Conservation (phyloP, 176 grass and related monocot genomes). For the Oryza meridionalis region DNA sequence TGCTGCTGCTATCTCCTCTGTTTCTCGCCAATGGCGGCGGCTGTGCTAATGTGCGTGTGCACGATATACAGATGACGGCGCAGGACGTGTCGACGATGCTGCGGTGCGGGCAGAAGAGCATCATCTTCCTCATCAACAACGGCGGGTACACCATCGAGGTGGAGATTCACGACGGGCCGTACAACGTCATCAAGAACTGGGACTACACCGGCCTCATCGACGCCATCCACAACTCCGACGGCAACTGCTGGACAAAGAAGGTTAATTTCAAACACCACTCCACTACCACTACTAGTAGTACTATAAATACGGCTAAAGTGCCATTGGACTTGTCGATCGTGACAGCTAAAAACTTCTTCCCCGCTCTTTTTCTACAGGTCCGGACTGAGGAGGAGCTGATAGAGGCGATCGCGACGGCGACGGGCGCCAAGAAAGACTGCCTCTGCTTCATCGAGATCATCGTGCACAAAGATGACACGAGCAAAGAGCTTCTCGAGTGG, state of each 20-base stretch:
- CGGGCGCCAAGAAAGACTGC: constrained; percentile 56
- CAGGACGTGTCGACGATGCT: constrained; percentile 77
- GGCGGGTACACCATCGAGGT: constrained; percentile 74
- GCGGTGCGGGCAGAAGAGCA: constrained; percentile 57
- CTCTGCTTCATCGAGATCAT: constrained; percentile 78
- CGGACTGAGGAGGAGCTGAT: too few relatives aligned
- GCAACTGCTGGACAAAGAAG: constrained; percentile 65
- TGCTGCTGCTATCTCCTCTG: not conserved
- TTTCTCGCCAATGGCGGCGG: not conserved
- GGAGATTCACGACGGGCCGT: constrained; percentile 71
- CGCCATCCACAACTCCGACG: constrained; percentile 62
- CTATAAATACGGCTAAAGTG: not conserved
- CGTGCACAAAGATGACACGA: constrained; percentile 69
- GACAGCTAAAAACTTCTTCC: too few relatives aligned
- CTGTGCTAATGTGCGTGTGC: not conserved
- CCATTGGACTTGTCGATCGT: not conserved
- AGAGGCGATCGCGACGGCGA: constrained; percentile 55
- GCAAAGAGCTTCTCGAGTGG: constrained; percentile 81
- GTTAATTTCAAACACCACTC: not conserved
- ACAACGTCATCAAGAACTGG: constrained; percentile 85
- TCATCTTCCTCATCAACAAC: constrained; percentile 78
- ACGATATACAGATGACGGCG: constrained; percentile 44
- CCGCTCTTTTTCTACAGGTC: too few relatives aligned
- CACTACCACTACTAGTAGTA: not conserved
- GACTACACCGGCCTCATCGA: constrained; percentile 63